These are phyloP conservation scores for Peniophora sp. DNA, from an alignment of 1,284 basidiomycete genomes.

Conservation along the genomic window DNA sequence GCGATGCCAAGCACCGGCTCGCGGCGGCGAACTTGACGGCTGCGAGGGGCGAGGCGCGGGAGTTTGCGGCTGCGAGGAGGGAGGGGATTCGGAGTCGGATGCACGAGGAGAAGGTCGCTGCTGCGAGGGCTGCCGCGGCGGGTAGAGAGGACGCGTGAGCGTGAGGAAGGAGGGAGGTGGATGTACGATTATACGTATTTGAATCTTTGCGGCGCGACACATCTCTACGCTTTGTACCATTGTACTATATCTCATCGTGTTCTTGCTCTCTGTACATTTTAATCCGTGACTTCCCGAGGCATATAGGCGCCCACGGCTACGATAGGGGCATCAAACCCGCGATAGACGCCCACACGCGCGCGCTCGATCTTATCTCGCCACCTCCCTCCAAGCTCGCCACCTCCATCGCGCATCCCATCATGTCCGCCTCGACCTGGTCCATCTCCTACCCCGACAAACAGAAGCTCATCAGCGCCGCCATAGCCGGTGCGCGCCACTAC, in stretches of 20 bases:
- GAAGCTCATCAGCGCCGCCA: not conserved
- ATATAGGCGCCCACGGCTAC: too few species aligned
- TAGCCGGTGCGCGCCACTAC: not conserved
- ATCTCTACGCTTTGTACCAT: too few species aligned
- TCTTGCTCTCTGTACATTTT: too few species aligned
- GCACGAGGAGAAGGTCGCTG: conserved; percentile 11
- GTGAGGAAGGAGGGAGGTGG: not conserved
- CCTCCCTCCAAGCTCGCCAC: too few species aligned
- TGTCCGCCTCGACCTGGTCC: not conserved
- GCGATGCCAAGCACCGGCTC: conserved; percentile 15
- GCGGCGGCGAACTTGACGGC: conserved; percentile 35
- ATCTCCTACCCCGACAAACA: not conserved
- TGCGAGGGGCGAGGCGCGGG: conserved; percentile 32
- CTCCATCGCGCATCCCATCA: not conserved
- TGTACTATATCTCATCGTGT: too few species aligned
- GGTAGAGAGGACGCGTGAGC: not conserved
- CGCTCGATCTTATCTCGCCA: too few species aligned
- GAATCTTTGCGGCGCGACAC: too few species aligned
- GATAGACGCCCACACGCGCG: too few species aligned
- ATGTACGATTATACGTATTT: too few species aligned
- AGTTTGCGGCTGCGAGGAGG: conserved; percentile 31
- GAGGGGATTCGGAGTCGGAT: conserved; percentile 30
- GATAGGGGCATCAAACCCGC: too few species aligned
- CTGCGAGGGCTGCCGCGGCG: not conserved
- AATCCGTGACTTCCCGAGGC: too few species aligned